A percentile compares a stretch with the other conserved stretches of the same genome.
phyloP scores from a whole-genome alignment of 805 yeast genomes.

The Suhomyces prunicola region DNA sequence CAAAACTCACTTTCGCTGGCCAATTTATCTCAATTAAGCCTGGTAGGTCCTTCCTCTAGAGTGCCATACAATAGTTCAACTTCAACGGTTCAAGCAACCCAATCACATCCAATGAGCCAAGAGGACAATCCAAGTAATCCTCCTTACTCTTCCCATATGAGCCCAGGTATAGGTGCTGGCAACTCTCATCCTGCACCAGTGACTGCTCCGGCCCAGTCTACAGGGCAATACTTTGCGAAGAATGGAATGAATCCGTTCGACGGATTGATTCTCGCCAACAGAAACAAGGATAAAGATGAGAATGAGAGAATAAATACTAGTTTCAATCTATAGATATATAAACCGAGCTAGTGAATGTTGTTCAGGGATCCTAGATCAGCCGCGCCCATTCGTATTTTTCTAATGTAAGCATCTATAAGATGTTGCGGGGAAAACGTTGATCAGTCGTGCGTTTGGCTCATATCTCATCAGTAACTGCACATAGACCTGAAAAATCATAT shows the following conservation, averaged over 20 bases:
- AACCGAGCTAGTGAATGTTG: neutral
- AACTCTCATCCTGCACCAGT: slow-evolving; percentile 8
- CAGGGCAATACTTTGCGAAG: slow-evolving; percentile 33
- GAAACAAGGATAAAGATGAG: slow-evolving; percentile 6
- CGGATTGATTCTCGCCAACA: slow-evolving; percentile 31
- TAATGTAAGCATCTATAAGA: neutral
- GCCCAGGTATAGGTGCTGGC: slow-evolving; percentile 12
- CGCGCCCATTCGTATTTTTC: neutral
- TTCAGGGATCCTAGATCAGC: neutral
- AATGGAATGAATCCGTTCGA: slow-evolving; percentile 39
- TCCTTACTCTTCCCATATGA: slow-evolving; percentile 5
- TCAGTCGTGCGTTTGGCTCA: neutral
- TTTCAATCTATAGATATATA: slow-evolving; percentile 2
- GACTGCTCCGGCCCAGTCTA: slow-evolving; percentile 29
- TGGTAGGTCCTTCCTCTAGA: neutral
- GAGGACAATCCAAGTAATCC: slow-evolving; percentile 10
- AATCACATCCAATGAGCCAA: neutral
- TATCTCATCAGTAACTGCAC: neutral
- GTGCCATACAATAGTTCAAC: neutral
- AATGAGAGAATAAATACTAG: slow-evolving; percentile 1
- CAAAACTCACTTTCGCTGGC: slow-evolving; percentile 13
- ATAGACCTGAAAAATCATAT: neutral
- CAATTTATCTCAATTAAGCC: slow-evolving; percentile 10
- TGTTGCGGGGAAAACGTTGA: neutral
- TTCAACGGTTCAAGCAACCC: neutral